These are phyloP conservation scores for Scheffersomyces lignosus DNA, from an alignment of 805 yeast genomes.

Conservation along the genomic window DNA sequence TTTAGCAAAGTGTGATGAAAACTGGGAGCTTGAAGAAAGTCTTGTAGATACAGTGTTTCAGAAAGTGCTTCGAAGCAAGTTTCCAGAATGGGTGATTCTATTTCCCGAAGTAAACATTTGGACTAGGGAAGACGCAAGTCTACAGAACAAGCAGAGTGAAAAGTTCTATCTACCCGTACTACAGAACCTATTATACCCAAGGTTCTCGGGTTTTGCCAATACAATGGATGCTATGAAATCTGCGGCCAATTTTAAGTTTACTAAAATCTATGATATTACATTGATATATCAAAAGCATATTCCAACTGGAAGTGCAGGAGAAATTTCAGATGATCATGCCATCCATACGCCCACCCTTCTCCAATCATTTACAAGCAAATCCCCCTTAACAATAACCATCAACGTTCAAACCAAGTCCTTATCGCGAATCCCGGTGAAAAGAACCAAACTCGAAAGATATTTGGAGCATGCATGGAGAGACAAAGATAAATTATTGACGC, in stretches of 20 bases:
- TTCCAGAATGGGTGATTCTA: constrained; percentile 62
- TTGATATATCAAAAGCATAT: constrained; percentile 35
- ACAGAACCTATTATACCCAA: constrained; percentile 69
- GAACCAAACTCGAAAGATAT: constrained; percentile 68
- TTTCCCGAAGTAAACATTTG: constrained; percentile 87
- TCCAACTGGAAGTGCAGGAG: background rate
- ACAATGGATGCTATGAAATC: constrained; percentile 39
- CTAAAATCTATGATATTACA: constrained; percentile 57
- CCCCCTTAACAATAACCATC: constrained; percentile 41
- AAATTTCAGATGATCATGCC: background rate
- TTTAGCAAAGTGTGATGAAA: constrained; percentile 63
- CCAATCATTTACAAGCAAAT: constrained; percentile 27
- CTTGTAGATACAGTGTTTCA: constrained; percentile 37
- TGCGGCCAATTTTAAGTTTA: constrained; percentile 32
- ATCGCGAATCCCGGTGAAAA: constrained; percentile 50
- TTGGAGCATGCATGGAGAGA: constrained; percentile 70
- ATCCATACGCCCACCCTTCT: constrained; percentile 28
- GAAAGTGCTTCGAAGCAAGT: constrained; percentile 32
- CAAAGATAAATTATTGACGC: constrained; percentile 51
- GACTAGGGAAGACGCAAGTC: constrained; percentile 44
- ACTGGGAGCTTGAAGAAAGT: constrained; percentile 55
- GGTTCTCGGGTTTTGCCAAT: constrained; percentile 61
- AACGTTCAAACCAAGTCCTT: constrained; percentile 49
- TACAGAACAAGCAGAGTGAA: constrained; percentile 57
- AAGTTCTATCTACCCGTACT: constrained; percentile 62